phyloP scores from a whole-genome alignment of 2,329 filamentous ascomycete genomes.

The Penicillium sp. region DNA sequence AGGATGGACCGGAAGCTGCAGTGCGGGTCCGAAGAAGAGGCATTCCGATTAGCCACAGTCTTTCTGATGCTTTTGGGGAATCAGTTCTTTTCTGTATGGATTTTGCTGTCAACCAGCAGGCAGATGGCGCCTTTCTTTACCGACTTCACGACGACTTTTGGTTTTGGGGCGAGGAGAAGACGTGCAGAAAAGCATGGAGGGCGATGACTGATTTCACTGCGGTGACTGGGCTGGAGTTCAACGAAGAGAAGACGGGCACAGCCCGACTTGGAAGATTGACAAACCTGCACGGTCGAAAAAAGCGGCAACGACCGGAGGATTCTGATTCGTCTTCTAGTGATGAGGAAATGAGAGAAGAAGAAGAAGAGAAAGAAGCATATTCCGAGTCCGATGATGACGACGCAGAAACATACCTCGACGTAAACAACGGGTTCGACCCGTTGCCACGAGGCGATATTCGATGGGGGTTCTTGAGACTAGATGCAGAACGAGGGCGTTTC shows the following conservation, averaged over 20 bases:
- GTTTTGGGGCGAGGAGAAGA: constrained; percentile 59
- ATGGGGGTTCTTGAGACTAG: constrained; percentile 59
- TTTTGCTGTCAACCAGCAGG: constrained; percentile 58
- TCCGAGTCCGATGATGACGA: constrained; percentile 7
- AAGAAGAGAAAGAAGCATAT: neutral
- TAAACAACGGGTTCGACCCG: constrained; percentile 13
- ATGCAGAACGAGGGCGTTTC: constrained; percentile 52
- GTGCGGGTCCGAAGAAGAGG: constrained; percentile 51
- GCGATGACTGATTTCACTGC: constrained; percentile 53
- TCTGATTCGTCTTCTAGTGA: constrained; percentile 1
- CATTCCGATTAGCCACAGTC: constrained; percentile 56
- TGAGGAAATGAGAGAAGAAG: neutral
- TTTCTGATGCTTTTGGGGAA: constrained; percentile 60
- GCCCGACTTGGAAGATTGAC: constrained; percentile 35
- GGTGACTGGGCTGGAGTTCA: constrained; percentile 56
- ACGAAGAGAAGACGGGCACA: constrained; percentile 56
- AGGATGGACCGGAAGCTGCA: constrained; percentile 48
- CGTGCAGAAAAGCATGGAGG: constrained; percentile 57
- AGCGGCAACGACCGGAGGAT: neutral
- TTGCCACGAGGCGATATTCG: constrained; percentile 54
- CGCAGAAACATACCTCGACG: neutral
- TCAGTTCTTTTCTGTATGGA: constrained; percentile 62
- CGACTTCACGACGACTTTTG: constrained; percentile 64
- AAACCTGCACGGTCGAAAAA: constrained; percentile 6
- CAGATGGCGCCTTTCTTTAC: constrained; percentile 53